Evolutionary conservation across 2,329 filamentous ascomycete species (phyloP).

Genomic region (Pseudogymnoascus sp.): DNA sequence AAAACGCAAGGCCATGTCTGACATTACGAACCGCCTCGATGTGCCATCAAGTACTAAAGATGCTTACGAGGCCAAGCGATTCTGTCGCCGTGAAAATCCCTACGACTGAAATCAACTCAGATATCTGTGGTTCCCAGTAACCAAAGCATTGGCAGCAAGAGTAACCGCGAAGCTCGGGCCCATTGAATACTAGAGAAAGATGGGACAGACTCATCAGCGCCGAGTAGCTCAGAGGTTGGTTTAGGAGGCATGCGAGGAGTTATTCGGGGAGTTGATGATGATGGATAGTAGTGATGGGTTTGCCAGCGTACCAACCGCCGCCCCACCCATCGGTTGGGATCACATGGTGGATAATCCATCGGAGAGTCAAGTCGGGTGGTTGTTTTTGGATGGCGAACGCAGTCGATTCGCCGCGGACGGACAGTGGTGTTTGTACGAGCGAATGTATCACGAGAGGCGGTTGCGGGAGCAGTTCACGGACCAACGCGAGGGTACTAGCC

Average conservation of each 20-base stretch:
- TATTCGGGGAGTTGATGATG: conserved; percentile 12
- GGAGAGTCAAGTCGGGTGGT: not conserved
- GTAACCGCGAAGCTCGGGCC: too few species aligned
- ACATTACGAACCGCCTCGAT: too few species aligned
- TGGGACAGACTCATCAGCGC: too few species aligned
- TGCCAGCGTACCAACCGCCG: not conserved
- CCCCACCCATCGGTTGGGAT: conserved; percentile 8
- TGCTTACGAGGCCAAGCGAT: too few species aligned
- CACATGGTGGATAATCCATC: conserved; percentile 1
- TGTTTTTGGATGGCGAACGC: not conserved
- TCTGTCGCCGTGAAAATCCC: too few species aligned
- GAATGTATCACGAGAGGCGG: not conserved
- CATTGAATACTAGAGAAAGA: too few species aligned
- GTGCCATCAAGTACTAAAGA: too few species aligned
- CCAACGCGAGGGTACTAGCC: not conserved
- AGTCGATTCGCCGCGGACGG: not conserved
- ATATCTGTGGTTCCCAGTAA: too few species aligned
- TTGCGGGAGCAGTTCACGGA: not conserved
- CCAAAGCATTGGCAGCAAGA: too few species aligned
- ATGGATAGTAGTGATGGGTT: not conserved
- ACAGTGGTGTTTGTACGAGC: not conserved
- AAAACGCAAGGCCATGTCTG: too few species aligned
- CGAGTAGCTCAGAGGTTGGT: conserved; percentile 10
- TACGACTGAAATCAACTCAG: too few species aligned
- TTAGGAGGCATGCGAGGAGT: conserved; percentile 1